Evolutionary conservation across 2,329 filamentous ascomycete genomes (phyloP).

Genomic region (Scytalidium lignicola): DNA sequence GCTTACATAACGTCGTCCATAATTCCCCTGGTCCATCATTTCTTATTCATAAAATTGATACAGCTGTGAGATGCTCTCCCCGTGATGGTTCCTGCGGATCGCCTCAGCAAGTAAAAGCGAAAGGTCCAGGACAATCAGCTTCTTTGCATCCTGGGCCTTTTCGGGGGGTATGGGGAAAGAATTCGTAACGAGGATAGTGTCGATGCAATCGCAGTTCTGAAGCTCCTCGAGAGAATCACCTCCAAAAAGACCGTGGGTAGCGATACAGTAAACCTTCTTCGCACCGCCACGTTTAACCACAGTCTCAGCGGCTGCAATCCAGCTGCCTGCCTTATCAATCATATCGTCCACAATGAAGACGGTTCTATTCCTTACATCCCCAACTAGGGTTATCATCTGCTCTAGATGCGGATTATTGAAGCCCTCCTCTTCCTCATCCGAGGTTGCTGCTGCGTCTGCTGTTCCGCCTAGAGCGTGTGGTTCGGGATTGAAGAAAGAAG

Average conservation of each 20-base stretch:
- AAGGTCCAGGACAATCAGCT: constrained; percentile 85
- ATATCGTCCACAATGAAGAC: constrained; percentile 98
- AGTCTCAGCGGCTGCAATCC: constrained; percentile 96
- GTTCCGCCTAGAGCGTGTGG: constrained; percentile 72
- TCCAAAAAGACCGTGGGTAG: constrained; percentile 92
- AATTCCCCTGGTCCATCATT: constrained; percentile 28
- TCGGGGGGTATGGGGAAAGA: constrained; percentile 86
- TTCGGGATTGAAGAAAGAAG: constrained; percentile 69
- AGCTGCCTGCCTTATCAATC: constrained; percentile 95
- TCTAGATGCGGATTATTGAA: constrained; percentile 76
- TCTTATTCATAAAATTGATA: constrained; percentile 23
- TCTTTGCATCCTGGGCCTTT: constrained; percentile 65
- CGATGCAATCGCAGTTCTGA: constrained; percentile 87
- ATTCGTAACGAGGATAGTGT: constrained; percentile 92
- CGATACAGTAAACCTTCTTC: constrained; percentile 95
- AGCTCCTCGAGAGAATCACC: constrained; percentile 85
- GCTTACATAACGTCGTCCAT: constrained; percentile 34
- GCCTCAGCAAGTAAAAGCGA: constrained; percentile 85
- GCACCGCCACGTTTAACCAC: constrained; percentile 89
- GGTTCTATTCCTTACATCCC: constrained; percentile 80
- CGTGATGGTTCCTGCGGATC: constrained; percentile 93
- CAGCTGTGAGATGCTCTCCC: constrained; percentile 62
- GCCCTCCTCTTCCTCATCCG: constrained; percentile 91
- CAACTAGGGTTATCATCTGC: constrained; percentile 95
- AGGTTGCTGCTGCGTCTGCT: constrained; percentile 73